Percentiles rank a stretch among this genome's conserved stretches.
Evolutionary conservation across 139 green algal species (phyloP).

Genomic region (Chlorella sp.): DNA sequence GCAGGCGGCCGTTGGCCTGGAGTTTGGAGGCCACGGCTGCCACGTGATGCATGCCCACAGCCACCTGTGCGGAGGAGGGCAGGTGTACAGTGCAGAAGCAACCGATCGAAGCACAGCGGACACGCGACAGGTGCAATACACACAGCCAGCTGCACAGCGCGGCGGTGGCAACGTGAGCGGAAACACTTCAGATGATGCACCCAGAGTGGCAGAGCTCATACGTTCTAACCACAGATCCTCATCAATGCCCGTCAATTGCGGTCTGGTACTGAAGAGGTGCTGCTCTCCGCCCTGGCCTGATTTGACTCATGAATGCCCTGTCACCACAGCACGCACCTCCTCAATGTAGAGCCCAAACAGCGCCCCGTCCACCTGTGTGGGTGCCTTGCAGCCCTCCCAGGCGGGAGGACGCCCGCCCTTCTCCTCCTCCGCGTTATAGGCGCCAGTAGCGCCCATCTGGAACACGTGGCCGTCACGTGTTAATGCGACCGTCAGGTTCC

Average conservation of each 20-base stretch:
- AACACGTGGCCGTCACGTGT: constrained; percentile 57
- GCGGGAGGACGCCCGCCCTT: constrained; percentile 48
- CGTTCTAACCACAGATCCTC: constrained; percentile 5
- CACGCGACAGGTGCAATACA: no score
- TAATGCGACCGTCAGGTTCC: constrained; percentile 72
- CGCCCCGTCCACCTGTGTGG: constrained; percentile 36
- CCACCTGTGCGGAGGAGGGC: no score
- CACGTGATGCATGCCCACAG: constrained; percentile 60
- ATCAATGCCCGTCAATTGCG: no score
- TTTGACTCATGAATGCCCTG: no score
- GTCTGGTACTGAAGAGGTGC: no score
- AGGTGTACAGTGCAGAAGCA: no score
- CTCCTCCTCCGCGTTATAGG: constrained; percentile 34
- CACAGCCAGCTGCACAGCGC: no score
- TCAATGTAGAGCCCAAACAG: constrained; percentile 28
- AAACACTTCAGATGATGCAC: no score
- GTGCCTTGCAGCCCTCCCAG: constrained; percentile 42
- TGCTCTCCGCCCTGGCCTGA: no score
- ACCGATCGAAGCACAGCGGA: no score
- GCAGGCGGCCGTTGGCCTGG: constrained; percentile 24
- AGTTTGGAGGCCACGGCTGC: constrained; percentile 39
- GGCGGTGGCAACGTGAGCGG: no score
- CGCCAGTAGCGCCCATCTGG: constrained; percentile 76
- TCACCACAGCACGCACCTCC: no score
- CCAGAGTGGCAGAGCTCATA: not conserved